phyloP scores from a whole-genome alignment of 108 stramenopile species.

The Cyclotella kingstonii region DNA sequence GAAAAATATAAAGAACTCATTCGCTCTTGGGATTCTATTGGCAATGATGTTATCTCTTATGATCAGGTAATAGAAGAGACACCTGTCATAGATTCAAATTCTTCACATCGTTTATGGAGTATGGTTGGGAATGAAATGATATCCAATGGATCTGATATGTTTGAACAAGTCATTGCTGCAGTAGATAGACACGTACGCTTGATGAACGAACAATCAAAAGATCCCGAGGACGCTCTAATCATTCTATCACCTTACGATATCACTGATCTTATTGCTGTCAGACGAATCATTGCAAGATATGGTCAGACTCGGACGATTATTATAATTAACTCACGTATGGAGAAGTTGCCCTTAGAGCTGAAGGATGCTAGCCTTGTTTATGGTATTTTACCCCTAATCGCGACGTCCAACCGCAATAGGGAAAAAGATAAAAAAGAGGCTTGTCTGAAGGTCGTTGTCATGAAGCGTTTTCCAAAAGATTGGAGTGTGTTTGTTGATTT shows the following conservation, averaged over 20 bases:
- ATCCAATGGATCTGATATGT: conserved; percentile 40
- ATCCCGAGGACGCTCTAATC: conserved; percentile 42
- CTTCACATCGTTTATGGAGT: conserved; percentile 48
- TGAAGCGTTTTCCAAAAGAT: conserved; percentile 41
- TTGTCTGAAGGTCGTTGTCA: conserved; percentile 40
- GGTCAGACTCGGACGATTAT: conserved; percentile 10
- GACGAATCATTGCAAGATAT: conserved; percentile 43
- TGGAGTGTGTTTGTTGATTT: conserved; percentile 34
- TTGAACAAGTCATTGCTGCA: conserved; percentile 37
- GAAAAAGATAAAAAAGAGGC: conserved; percentile 1
- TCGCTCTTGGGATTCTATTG: conserved; percentile 28
- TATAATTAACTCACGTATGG: conserved; percentile 7
- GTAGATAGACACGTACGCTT: conserved; percentile 38
- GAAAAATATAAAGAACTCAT: conserved; percentile 28
- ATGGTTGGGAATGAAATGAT: conserved; percentile 28
- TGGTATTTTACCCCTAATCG: conserved; percentile 5
- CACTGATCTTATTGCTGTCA: conserved; percentile 34
- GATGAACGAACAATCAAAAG: neutral
- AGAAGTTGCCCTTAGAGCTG: conserved; percentile 1
- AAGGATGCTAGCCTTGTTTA: neutral
- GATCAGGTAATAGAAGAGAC: neutral
- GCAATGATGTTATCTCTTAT: neutral
- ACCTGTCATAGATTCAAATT: conserved; percentile 1
- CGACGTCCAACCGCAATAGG: neutral
- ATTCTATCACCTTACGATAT: conserved; percentile 35